phyloP scores from a whole-genome alignment of 108 stramenopile species.

The Ochromonas danica region DNA sequence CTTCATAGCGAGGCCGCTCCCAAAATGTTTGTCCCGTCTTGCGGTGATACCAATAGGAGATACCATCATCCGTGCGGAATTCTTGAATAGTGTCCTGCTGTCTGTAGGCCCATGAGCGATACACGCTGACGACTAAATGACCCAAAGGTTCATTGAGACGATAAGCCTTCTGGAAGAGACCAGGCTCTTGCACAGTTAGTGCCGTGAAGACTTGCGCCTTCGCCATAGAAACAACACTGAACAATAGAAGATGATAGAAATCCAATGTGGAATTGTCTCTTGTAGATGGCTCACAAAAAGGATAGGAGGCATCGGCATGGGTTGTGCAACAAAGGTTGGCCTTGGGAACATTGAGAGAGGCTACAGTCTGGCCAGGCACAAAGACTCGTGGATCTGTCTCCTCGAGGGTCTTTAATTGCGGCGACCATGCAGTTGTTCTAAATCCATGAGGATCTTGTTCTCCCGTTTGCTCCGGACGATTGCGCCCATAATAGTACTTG shows the following conservation, averaged over 20 bases:
- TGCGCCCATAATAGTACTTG: constrained; percentile 50
- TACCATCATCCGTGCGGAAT: constrained; percentile 59
- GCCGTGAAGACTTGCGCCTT: constrained; percentile 66
- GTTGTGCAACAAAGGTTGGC: constrained; percentile 60
- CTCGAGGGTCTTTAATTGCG: constrained; percentile 28
- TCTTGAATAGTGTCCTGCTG: constrained; percentile 53
- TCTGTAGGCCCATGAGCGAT: constrained; percentile 65
- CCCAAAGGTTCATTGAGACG: constrained; percentile 50
- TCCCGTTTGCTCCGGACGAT: constrained; percentile 61
- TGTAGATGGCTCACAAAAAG: constrained; percentile 66
- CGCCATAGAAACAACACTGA: constrained; percentile 51
- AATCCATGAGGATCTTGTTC: constrained; percentile 62
- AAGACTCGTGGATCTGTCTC: constrained; percentile 50
- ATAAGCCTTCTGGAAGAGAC: constrained; percentile 59
- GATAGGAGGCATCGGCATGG: constrained; percentile 61
- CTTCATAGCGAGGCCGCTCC: constrained; percentile 58
- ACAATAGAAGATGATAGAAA: constrained; percentile 63
- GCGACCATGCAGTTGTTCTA: constrained; percentile 56
- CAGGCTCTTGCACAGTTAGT: constrained; percentile 61
- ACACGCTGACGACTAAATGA: constrained; percentile 51
- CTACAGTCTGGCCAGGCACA: constrained; percentile 55
- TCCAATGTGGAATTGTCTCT: constrained; percentile 63
- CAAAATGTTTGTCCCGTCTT: constrained; percentile 64
- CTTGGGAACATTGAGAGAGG: constrained; percentile 56
- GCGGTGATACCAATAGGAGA: constrained; percentile 64